Conservation (phyloP, 768 basidiomycete species). For the Daedaleopsis nitida region DNA sequence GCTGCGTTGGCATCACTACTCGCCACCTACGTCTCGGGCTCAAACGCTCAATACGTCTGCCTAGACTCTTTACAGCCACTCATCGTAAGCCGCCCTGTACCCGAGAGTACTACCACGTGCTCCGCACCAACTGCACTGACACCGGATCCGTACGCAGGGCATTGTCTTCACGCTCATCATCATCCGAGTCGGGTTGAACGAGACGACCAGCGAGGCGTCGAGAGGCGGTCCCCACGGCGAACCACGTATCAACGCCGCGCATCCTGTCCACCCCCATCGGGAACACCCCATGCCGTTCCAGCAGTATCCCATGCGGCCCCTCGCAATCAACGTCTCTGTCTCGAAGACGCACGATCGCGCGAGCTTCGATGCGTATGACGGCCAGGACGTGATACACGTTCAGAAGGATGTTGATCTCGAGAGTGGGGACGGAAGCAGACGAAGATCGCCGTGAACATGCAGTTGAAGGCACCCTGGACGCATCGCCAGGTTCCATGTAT, state of each 20-base stretch:
- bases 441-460: background rate
- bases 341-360: conserved; percentile 10
- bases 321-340: conserved; percentile 20
- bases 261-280: background rate
- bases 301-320: conserved; percentile 13
- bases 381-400: conserved; percentile 2
- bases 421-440: background rate
- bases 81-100: conserved; percentile 1
- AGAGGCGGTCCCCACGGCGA: background rate
- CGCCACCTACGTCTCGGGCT: conserved; percentile 3
- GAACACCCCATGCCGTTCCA: background rate
- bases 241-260: background rate
- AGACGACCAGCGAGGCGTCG: background rate
- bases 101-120: too few relatives aligned
- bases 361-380: conserved; percentile 15
- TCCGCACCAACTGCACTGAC: background rate
- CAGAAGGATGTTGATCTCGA: background rate
- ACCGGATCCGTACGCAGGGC: background rate
- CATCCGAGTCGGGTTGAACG: conserved; percentile 1
- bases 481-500: too few relatives aligned
- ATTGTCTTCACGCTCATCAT: conserved; percentile 4
- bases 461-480: too few relatives aligned
- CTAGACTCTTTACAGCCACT: conserved; percentile 5
- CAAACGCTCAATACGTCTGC: conserved; percentile 9
- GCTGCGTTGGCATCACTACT: conserved; percentile 6